These are phyloP conservation scores for Kalanchoe fedtschenkoi DNA, from an alignment of 164 flowering plant species.

Conservation along the genomic window DNA sequence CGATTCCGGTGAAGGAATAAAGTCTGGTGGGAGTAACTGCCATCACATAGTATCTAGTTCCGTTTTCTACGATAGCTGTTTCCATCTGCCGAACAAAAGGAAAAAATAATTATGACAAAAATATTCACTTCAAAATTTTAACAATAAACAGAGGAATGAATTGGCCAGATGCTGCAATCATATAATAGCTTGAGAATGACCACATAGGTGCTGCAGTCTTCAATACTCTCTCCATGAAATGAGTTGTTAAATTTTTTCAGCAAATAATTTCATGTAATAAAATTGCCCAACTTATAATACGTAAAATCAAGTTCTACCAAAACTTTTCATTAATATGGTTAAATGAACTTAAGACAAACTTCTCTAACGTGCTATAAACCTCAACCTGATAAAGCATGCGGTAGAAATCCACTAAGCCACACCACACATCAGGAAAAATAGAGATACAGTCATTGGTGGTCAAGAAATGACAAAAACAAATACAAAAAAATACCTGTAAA, in stretches of 20 bases:
- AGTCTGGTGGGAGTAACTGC: constrained; percentile 95
- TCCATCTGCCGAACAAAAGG: constrained; percentile 58
- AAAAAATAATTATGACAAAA: not conserved
- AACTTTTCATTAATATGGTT: too few species aligned
- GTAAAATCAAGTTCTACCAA: too few species aligned
- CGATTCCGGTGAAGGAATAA: constrained; percentile 86
- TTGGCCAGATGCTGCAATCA: not conserved
- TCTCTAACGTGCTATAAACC: too few species aligned
- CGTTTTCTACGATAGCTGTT: constrained; percentile 51
- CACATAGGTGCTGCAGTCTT: not conserved
- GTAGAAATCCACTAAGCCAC: not conserved
- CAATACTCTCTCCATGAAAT: too few species aligned
- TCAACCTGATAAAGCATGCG: too few species aligned
- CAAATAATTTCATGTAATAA: too few species aligned
- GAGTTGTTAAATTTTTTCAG: not conserved
- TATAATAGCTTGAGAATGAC: not conserved
- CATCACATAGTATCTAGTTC: constrained; percentile 84
- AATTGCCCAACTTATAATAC: too few species aligned
- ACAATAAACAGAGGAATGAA: not conserved
- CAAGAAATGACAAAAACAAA: not conserved
- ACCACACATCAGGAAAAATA: not conserved
- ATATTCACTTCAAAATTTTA: not conserved
- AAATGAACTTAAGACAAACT: too few species aligned
- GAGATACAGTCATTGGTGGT: not conserved
- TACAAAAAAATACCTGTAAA: constrained; percentile 54